phyloP scores from a whole-genome alignment of 2,329 filamentous ascomycete genomes.

The Ilyonectria sp. region DNA sequence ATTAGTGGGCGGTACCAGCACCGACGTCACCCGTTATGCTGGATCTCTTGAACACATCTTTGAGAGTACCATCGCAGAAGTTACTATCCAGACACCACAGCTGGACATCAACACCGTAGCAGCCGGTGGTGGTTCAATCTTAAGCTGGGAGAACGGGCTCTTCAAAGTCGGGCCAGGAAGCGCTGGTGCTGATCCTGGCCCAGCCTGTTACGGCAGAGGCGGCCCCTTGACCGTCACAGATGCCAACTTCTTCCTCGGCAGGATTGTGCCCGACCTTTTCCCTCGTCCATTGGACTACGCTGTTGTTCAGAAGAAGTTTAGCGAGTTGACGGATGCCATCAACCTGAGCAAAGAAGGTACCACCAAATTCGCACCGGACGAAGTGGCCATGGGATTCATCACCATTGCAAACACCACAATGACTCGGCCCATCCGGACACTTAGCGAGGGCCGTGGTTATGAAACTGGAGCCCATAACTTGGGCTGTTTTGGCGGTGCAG shows the following conservation, averaged over 20 bases:
- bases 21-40: conserved; percentile 79
- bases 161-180: conserved; percentile 74
- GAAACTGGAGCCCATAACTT: conserved; percentile 54
- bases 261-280: conserved; percentile 72
- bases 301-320: conserved; percentile 54
- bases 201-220: conserved; percentile 78
- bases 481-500: conserved; percentile 53
- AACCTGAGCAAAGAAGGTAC: conserved; percentile 53
- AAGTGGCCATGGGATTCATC: conserved; percentile 55
- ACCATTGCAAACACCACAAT: conserved; percentile 55
- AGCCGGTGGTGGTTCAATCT: conserved; percentile 62
- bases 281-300: conserved; percentile 65
- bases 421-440: conserved; percentile 53
- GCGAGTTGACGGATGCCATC: conserved; percentile 55
- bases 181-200: conserved; percentile 78
- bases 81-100: conserved; percentile 79
- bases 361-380: conserved; percentile 43
- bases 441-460: conserved; percentile 54
- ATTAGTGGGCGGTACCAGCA: conserved; percentile 74
- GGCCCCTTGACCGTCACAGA: conserved; percentile 80
- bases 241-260: conserved; percentile 77
- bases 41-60: conserved; percentile 81
- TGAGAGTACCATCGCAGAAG: conserved; percentile 78
- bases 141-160: conserved; percentile 78
- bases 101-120: conserved; percentile 81